Conservation (phyloP, 148 eudicot genomes). For the Rhododendron williamsianum region DNA sequence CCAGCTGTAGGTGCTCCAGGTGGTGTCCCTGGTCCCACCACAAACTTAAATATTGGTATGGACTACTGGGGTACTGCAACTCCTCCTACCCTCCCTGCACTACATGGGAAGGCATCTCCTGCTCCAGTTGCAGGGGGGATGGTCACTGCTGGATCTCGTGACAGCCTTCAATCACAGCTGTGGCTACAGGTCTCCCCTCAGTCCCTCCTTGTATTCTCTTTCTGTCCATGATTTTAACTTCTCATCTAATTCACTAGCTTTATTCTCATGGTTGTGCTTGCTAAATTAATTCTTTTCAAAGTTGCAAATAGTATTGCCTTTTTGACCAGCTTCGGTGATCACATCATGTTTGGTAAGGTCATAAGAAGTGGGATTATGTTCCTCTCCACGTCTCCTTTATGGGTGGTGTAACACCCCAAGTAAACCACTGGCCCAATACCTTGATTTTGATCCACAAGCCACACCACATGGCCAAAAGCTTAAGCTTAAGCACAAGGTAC, state of each 20-base stretch:
- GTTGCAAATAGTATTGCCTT: background rate
- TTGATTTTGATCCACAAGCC: too few relatives aligned
- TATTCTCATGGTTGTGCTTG: background rate
- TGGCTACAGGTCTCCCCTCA: conserved; percentile 64
- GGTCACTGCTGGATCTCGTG: conserved; percentile 71
- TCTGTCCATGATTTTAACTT: background rate
- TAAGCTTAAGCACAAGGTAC: too few relatives aligned
- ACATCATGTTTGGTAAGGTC: background rate
- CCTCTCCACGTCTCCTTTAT: background rate
- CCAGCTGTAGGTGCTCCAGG: conserved; percentile 56
- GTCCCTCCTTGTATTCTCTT: background rate
- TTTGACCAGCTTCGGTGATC: background rate
- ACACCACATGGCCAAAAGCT: too few relatives aligned
- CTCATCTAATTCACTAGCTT: background rate
- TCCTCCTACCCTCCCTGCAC: conserved; percentile 53
- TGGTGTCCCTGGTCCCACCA: conserved; percentile 68
- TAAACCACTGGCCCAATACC: too few relatives aligned
- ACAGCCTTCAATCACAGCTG: conserved; percentile 71
- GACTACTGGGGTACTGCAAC: conserved; percentile 83
- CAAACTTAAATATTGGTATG: conserved; percentile 95
- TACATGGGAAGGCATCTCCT: conserved; percentile 63
- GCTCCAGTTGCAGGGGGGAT: conserved; percentile 66
- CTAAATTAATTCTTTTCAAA: background rate
- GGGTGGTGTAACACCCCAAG: too few relatives aligned
- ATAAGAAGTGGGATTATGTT: background rate